Conservation (phyloP, 2,329 filamentous ascomycete genomes). For the Dactylellina leptospora region DNA sequence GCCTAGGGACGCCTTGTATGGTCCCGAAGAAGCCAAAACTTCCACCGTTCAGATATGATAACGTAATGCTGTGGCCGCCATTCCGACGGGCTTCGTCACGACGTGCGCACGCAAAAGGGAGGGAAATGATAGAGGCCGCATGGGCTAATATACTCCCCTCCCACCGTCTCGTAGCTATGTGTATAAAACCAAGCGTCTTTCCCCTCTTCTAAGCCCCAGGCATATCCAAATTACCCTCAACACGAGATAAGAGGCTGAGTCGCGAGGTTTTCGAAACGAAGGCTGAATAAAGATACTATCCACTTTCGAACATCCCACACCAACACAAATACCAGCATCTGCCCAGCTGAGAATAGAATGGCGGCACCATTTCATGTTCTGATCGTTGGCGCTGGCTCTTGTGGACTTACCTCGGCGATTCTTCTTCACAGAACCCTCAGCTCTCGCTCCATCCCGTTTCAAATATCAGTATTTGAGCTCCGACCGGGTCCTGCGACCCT, state of each 20-base stretch:
- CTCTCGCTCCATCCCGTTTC: conserved; percentile 59
- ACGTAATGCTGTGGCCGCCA: conserved; percentile 12
- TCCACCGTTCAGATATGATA: conserved; percentile 28
- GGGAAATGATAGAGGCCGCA: neutral
- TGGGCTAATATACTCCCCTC: neutral
- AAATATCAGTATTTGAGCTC: conserved; percentile 65
- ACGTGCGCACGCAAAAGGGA: neutral
- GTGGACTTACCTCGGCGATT: conserved; percentile 60
- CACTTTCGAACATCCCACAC: conserved; percentile 27
- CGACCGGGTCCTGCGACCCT: conserved; percentile 63
- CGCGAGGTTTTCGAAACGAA: neutral
- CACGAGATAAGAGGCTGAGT: neutral
- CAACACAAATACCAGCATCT: conserved; percentile 17
- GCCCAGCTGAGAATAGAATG: neutral
- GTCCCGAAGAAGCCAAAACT: conserved; percentile 10
- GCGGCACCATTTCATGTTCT: conserved; percentile 21
- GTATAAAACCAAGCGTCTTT: conserved; percentile 13
- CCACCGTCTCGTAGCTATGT: no score
- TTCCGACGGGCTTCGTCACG: conserved; percentile 25
- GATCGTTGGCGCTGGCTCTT: conserved; percentile 32
- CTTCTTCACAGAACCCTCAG: conserved; percentile 60
- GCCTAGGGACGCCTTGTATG: neutral
- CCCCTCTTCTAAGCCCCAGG: neutral
- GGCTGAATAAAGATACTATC: neutral
- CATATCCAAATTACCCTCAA: neutral